These are phyloP conservation scores for Neurospora intermedia DNA, from an alignment of 495 filamentous ascomycete genomes.

Conservation along the genomic window DNA sequence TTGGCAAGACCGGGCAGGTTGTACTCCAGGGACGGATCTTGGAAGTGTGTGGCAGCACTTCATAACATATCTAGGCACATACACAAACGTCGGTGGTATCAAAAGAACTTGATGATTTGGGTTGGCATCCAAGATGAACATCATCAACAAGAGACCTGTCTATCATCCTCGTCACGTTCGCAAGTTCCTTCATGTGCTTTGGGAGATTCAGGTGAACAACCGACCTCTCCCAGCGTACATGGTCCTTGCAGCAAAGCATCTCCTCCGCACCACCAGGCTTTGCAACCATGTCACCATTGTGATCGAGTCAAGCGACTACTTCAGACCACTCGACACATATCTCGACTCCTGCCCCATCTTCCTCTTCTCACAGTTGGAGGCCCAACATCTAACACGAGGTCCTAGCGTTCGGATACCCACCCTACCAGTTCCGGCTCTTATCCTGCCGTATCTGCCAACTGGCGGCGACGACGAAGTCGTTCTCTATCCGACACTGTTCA, in stretches of 20 bases:
- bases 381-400: slow-evolving; percentile 21
- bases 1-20: background rate
- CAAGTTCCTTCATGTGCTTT: slow-evolving; percentile 4
- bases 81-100: background rate
- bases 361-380: slow-evolving; percentile 27
- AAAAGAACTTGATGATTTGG: background rate
- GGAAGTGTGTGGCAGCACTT: background rate
- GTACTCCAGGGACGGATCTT: background rate
- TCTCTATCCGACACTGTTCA: slow-evolving; percentile 21
- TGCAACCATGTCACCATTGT: slow-evolving; percentile 8
- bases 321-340: background rate
- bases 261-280: slow-evolving; percentile 1
- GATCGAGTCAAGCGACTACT: background rate
- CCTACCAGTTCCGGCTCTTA: slow-evolving; percentile 11
- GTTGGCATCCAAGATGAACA: background rate
- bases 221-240: slow-evolving; percentile 3
- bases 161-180: background rate
- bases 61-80: background rate
- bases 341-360: slow-evolving; percentile 15
- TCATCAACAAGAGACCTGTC: background rate
- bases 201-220: slow-evolving; percentile 7
- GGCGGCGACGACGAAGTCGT: background rate
- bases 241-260: slow-evolving; percentile 9
- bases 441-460: slow-evolving; percentile 7
- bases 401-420: slow-evolving; percentile 8